These are phyloP conservation scores for Stemphylium lycopersici DNA, from an alignment of 2,329 filamentous ascomycete species.

Conservation along the genomic window DNA sequence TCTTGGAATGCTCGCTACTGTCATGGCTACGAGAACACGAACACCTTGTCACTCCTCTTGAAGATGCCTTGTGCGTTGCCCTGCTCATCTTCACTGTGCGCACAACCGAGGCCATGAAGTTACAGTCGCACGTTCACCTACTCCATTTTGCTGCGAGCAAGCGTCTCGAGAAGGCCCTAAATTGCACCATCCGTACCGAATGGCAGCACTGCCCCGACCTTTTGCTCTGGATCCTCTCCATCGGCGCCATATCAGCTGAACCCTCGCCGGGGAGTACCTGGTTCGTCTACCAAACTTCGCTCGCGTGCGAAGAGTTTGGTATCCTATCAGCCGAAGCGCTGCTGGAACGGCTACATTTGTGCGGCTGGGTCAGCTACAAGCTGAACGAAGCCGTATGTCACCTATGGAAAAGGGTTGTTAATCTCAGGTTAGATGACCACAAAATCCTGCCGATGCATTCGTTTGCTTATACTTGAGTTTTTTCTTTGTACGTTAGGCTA, in stretches of 20 bases:
- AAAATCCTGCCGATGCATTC: slow-evolving; percentile 32
- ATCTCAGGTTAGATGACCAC: slow-evolving; percentile 46
- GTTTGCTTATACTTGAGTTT: slow-evolving; percentile 42
- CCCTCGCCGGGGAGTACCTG: slow-evolving; percentile 39
- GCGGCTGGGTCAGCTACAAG: slow-evolving; percentile 48
- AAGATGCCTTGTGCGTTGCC: slow-evolving; percentile 45
- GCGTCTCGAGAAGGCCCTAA: slow-evolving; percentile 44
- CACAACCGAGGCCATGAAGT: slow-evolving; percentile 42
- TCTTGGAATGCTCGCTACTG: slow-evolving; percentile 41
- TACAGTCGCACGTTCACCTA: slow-evolving; percentile 29
- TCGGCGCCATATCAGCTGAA: slow-evolving; percentile 45
- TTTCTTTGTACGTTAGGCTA: slow-evolving; percentile 33
- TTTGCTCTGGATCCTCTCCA: slow-evolving; percentile 46
- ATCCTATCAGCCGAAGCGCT: slow-evolving; percentile 33
- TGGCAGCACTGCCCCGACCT: slow-evolving; percentile 44
- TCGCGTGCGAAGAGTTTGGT: slow-evolving; percentile 42
- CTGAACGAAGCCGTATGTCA: slow-evolving; percentile 39
- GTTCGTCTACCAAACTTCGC: slow-evolving; percentile 43
- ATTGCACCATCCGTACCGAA: slow-evolving; percentile 38
- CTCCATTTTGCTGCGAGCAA: slow-evolving; percentile 43
- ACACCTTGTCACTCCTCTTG: slow-evolving; percentile 34
- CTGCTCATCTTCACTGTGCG: slow-evolving; percentile 47
- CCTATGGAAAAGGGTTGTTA: slow-evolving; percentile 40
- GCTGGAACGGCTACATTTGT: slow-evolving; percentile 40
- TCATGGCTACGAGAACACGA: slow-evolving; percentile 41